phyloP scores from a whole-genome alignment of 2,329 filamentous ascomycete genomes.

The Fusarium sp. region DNA sequence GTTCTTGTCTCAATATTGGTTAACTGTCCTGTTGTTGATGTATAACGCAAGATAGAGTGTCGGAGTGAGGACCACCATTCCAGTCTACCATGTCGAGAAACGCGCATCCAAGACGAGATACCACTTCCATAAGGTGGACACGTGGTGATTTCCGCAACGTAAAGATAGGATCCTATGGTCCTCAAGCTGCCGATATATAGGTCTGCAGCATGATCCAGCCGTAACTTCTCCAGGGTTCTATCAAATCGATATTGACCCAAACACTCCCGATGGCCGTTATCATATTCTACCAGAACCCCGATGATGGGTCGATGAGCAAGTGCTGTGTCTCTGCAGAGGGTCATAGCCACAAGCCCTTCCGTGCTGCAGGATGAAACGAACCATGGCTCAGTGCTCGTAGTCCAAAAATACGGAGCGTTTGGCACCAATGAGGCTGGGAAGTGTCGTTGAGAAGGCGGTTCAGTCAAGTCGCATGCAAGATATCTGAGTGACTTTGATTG shows the following conservation, averaged over 20 bases:
- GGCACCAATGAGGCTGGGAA: neutral
- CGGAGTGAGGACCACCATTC: neutral
- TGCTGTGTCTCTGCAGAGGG: neutral
- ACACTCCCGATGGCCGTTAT: neutral
- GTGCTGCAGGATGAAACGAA: neutral
- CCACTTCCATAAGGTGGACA: fast-evolving
- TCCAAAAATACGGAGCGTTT: neutral
- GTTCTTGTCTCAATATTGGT: neutral
- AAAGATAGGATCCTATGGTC: neutral
- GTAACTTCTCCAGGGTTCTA: neutral
- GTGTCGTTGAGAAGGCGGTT: neutral
- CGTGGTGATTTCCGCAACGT: neutral
- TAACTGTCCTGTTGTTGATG: neutral
- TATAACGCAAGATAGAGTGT: neutral
- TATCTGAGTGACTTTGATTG: neutral
- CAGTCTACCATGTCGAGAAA: neutral
- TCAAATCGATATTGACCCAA: neutral
- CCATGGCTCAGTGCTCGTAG: neutral
- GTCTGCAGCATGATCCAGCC: neutral
- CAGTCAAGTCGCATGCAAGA: neutral
- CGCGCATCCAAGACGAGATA: neutral
- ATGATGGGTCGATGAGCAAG: neutral
- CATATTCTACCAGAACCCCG: fast-evolving
- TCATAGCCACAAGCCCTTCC: neutral
- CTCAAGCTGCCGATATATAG: neutral